A percentile compares a stretch with the other conserved stretches of the same genome.
Conservation (phyloP, 2,329 filamentous ascomycete genomes). For the Podosphaera aphanis region DNA sequence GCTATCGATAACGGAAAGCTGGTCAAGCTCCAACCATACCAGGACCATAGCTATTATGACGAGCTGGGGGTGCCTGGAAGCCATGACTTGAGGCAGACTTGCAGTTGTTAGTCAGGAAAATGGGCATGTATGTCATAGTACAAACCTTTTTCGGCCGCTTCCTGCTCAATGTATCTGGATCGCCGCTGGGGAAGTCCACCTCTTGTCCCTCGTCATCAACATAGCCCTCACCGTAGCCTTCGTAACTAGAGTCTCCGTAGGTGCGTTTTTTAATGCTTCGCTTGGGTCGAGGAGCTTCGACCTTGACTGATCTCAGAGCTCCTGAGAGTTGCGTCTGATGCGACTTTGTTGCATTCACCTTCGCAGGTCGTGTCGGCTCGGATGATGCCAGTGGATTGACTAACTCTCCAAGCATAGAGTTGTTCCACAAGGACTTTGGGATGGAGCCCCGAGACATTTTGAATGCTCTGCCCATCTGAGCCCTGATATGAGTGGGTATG, state of each 20-base stretch:
- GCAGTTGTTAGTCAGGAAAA: slow-evolving; percentile 9
- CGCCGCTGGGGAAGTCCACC: slow-evolving; percentile 46
- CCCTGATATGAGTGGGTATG: slow-evolving; percentile 22
- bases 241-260: slow-evolving; percentile 51
- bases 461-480: slow-evolving; percentile 25
- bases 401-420: slow-evolving; percentile 33
- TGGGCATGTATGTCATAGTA: slow-evolving; percentile 5
- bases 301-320: slow-evolving; percentile 3
- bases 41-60: slow-evolving; percentile 26
- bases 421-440: slow-evolving; percentile 31
- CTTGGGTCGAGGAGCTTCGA: slow-evolving; percentile 28
- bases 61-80: slow-evolving; percentile 10
- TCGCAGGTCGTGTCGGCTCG: slow-evolving; percentile 2
- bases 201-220: slow-evolving; percentile 42
- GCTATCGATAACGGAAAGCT: not conserved
- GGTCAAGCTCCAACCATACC: slow-evolving; percentile 31
- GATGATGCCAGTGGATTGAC: slow-evolving; percentile 2
- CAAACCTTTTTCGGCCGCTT: slow-evolving; percentile 44
- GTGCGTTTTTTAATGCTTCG: slow-evolving; percentile 48
- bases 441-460: slow-evolving; percentile 34
- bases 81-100: slow-evolving; percentile 10
- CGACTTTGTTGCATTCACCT: not conserved
- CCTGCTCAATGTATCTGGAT: slow-evolving; percentile 32
- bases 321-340: slow-evolving; percentile 6
- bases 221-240: slow-evolving; percentile 51